These are phyloP conservation scores for Moricandia arvensis DNA, from an alignment of 345 rosid species.

Conservation along the genomic window DNA sequence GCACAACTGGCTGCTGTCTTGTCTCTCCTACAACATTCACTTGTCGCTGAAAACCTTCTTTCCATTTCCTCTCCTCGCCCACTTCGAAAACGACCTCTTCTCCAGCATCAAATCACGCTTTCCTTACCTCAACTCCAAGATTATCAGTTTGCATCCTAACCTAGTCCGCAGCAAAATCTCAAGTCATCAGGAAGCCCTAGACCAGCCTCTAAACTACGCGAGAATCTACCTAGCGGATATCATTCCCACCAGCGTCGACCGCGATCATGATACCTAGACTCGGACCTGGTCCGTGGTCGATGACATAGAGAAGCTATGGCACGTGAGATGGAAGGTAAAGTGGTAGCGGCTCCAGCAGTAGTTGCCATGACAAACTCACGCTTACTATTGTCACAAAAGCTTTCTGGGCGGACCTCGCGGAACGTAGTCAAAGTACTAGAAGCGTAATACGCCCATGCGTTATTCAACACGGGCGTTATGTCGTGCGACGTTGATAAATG, in stretches of 20 bases:
- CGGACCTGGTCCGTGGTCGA: constrained; percentile 69
- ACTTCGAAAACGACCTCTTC: constrained; percentile 44
- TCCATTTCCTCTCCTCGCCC: constrained; percentile 61
- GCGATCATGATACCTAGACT: constrained; percentile 63
- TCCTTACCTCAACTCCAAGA: constrained; percentile 54
- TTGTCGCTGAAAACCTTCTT: constrained; percentile 62
- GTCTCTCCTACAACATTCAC: constrained; percentile 57
- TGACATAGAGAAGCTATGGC: constrained; percentile 55
- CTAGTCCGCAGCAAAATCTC: constrained; percentile 53
- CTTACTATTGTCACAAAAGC: constrained; percentile 49
- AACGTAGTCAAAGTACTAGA: constrained; percentile 42
- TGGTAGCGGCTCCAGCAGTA: constrained; percentile 69
- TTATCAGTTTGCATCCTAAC: constrained; percentile 52
- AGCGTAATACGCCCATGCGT: constrained; percentile 54
- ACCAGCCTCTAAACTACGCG: constrained; percentile 67
- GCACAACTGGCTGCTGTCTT: constrained; percentile 73
- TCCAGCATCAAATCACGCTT: constrained; percentile 51
- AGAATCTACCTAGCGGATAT: constrained; percentile 63
- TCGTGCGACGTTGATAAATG: constrained; percentile 61
- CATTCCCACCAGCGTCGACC: constrained; percentile 35
- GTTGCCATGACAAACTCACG: constrained; percentile 58
- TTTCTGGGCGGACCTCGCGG: constrained; percentile 55
- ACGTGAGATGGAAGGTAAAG: constrained; percentile 48
- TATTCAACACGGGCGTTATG: constrained; percentile 73
- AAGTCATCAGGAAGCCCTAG: constrained; percentile 59